These are phyloP conservation scores for Curvularia sp. DNA, from an alignment of 2,329 filamentous ascomycete genomes.

Conservation along the genomic window DNA sequence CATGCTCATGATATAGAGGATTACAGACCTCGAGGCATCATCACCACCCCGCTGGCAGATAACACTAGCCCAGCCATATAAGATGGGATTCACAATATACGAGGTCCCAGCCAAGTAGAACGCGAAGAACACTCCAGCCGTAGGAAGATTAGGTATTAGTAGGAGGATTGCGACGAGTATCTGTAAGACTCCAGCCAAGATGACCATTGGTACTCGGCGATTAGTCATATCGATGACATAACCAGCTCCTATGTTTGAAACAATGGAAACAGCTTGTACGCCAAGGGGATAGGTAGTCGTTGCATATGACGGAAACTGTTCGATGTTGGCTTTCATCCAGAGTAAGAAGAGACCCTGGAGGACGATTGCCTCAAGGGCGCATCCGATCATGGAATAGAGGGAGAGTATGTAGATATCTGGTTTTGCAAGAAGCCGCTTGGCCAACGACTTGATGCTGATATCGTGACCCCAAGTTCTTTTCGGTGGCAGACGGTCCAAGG, in stretches of 20 bases:
- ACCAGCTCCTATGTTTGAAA: slow-evolving; percentile 53
- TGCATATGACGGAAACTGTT: slow-evolving; percentile 51
- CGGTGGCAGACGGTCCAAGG: slow-evolving; percentile 35
- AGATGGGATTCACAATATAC: slow-evolving; percentile 52
- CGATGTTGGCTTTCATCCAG: slow-evolving; percentile 34
- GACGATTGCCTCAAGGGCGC: slow-evolving; percentile 47
- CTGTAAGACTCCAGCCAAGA: slow-evolving; percentile 45
- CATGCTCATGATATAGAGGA: slow-evolving; percentile 53
- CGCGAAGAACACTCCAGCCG: slow-evolving; percentile 47
- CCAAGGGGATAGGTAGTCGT: slow-evolving; percentile 66
- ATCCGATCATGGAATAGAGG: slow-evolving; percentile 48
- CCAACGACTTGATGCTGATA: slow-evolving; percentile 33
- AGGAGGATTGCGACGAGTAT: slow-evolving; percentile 45
- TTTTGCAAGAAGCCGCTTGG: slow-evolving; percentile 31
- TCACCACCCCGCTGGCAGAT: slow-evolving; percentile 51
- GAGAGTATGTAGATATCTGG: slow-evolving; percentile 50
- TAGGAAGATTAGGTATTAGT: slow-evolving; percentile 42
- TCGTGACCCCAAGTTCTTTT: slow-evolving; percentile 36
- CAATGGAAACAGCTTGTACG: slow-evolving; percentile 63
- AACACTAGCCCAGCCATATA: slow-evolving; percentile 52
- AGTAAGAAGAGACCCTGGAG: slow-evolving; percentile 36
- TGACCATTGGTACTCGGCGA: slow-evolving; percentile 46
- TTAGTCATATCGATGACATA: slow-evolving; percentile 51
- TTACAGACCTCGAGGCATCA: slow-evolving; percentile 52
- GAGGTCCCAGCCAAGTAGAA: slow-evolving; percentile 51